Percentiles rank a stretch among this genome's conserved stretches.
Conservation (phyloP, 495 filamentous ascomycete genomes). For the Neurospora sp. region DNA sequence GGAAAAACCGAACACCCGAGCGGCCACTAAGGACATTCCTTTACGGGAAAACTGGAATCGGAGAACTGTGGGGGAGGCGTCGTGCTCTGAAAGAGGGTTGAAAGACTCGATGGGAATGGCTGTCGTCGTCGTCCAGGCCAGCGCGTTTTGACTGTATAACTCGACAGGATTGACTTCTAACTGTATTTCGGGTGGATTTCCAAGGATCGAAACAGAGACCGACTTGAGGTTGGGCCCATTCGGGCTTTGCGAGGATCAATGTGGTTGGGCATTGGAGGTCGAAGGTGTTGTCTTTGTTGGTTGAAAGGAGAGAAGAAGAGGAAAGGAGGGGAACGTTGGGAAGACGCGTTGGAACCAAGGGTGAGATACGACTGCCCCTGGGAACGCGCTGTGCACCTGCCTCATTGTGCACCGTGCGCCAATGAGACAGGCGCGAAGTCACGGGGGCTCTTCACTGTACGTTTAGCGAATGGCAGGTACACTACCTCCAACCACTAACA, state of each 20-base stretch:
- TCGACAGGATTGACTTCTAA: conserved; percentile 3
- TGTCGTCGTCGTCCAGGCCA: conserved; percentile 2
- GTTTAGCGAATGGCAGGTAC: not conserved
- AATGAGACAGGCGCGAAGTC: not conserved
- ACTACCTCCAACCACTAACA: not conserved
- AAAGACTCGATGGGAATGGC: conserved; percentile 22
- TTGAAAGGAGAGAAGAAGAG: not conserved
- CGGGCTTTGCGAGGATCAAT: conserved; percentile 15
- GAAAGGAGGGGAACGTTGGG: not conserved
- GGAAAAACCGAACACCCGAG: conserved; percentile 19
- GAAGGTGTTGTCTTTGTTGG: not conserved
- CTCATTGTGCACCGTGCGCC: not conserved
- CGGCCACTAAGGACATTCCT: conserved; percentile 46
- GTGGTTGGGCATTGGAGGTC: not conserved
- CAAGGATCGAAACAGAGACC: not conserved
- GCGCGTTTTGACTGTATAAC: conserved; percentile 11
- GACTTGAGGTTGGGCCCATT: not conserved
- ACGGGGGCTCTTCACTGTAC: not conserved
- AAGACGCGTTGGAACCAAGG: conserved; percentile 5
- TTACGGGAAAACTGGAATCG: conserved; percentile 50
- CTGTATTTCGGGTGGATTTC: not conserved
- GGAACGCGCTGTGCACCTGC: not conserved
- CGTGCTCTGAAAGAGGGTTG: conserved; percentile 37
- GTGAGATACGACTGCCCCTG: not conserved
- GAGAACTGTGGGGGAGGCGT: conserved; percentile 60